A percentile compares a stretch with the other conserved stretches of the same genome.
These are phyloP conservation scores for Cryptococcus deneoformans DNA, from an alignment of 1,284 basidiomycete species.

Conservation along the genomic window DNA sequence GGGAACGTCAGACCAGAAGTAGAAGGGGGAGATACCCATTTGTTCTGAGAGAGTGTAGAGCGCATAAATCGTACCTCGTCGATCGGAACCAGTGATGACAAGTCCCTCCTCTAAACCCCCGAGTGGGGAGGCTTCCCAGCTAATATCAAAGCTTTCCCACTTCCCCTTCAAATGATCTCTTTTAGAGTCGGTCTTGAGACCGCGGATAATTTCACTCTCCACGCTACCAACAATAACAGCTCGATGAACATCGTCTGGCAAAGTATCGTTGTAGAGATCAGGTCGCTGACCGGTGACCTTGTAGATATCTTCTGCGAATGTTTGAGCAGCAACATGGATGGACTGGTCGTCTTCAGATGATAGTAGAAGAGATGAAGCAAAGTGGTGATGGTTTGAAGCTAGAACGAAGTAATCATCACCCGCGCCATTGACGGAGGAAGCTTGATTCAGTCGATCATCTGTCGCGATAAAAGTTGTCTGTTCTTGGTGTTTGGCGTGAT, in stretches of 20 bases:
- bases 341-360: slow-evolving; percentile 29
- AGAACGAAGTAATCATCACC: slow-evolving; percentile 8
- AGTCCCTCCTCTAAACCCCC: slow-evolving; percentile 61
- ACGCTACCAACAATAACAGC: slow-evolving; percentile 67
- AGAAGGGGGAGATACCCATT: slow-evolving; percentile 55
- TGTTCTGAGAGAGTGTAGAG: slow-evolving; percentile 70
- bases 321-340: slow-evolving; percentile 61
- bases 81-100: slow-evolving; percentile 64
- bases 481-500: no score
- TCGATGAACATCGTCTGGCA: slow-evolving; percentile 21
- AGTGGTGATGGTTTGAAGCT: slow-evolving; percentile 7
- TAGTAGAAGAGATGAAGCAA: slow-evolving; percentile 19
- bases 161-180: slow-evolving; percentile 58
- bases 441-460: no score
- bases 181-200: slow-evolving; percentile 7
- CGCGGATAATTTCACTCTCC: slow-evolving; percentile 54
- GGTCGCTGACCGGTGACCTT: slow-evolving; percentile 59
- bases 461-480: no score
- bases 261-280: slow-evolving; percentile 31
- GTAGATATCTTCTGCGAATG: slow-evolving; percentile 62
- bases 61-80: slow-evolving; percentile 59
- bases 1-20: slow-evolving; percentile 62
- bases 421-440: background rate
- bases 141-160: slow-evolving; percentile 62
- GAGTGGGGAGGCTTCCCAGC: slow-evolving; percentile 58